These are phyloP conservation scores for Verbascum thapsus DNA, from an alignment of 257 asterid species.

Conservation along the genomic window DNA sequence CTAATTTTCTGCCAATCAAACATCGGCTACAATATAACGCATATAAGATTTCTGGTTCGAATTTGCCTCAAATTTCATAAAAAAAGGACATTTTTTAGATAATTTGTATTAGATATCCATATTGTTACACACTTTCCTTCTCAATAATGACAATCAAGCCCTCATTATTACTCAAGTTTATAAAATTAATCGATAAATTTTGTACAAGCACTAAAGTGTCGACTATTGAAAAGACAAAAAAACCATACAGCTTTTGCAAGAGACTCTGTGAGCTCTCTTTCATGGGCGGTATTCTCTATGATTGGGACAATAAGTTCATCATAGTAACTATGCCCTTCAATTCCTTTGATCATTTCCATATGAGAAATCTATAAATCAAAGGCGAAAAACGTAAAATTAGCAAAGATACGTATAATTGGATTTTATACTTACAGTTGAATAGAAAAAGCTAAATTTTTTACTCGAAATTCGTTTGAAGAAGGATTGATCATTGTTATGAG, in stretches of 20 bases:
- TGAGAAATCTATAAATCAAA: slow-evolving; percentile 69
- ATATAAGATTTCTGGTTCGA: too few species aligned
- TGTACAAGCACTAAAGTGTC: slow-evolving; percentile 11
- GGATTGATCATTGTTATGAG: slow-evolving; percentile 92
- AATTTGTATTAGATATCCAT: too few species aligned
- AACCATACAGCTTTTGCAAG: slow-evolving; percentile 80
- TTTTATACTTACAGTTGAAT: background rate
- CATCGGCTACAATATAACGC: too few species aligned
- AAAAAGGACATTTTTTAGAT: too few species aligned
- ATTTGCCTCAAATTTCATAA: too few species aligned
- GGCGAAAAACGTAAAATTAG: slow-evolving; percentile 20
- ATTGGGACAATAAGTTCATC: slow-evolving; percentile 94
- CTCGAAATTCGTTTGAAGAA: slow-evolving; percentile 82
- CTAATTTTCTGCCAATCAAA: too few species aligned
- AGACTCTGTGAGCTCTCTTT: slow-evolving; percentile 87
- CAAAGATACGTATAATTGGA: background rate
- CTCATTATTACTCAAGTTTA: background rate
- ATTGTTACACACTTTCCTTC: background rate
- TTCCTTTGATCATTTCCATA: slow-evolving; percentile 98
- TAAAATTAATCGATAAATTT: background rate
- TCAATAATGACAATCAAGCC: background rate
- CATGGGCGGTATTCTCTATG: slow-evolving; percentile 95
- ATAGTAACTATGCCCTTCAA: slow-evolving; percentile 91
- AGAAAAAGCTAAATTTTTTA: slow-evolving; percentile 29
- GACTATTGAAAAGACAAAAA: background rate